Conservation (phyloP, 1,284 basidiomycete genomes). For the Austroboletus sp. region DNA sequence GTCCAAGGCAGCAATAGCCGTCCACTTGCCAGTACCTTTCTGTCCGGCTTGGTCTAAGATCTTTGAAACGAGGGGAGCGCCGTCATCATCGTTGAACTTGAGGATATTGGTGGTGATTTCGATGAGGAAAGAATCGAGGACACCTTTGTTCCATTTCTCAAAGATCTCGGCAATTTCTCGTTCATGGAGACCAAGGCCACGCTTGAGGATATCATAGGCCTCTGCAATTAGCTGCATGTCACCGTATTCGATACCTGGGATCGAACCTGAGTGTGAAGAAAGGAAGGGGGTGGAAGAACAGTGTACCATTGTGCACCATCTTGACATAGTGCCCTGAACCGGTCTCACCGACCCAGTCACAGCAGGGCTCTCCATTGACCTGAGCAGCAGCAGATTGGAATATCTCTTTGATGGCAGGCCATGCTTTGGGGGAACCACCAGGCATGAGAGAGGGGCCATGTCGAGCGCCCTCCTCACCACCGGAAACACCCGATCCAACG, state of each 20-base stretch:
- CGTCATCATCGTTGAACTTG: slow-evolving; percentile 94
- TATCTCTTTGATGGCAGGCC: slow-evolving; percentile 96
- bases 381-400: slow-evolving; percentile 98
- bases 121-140: slow-evolving; percentile 98
- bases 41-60: slow-evolving; percentile 96
- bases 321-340: slow-evolving; percentile 95
- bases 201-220: slow-evolving; percentile 96
- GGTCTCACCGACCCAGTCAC: slow-evolving; percentile 97
- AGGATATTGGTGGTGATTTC: slow-evolving; percentile 96
- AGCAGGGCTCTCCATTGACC: slow-evolving; percentile 93
- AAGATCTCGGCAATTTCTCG: slow-evolving; percentile 88
- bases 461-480: slow-evolving; percentile 98
- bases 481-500: slow-evolving; percentile 97
- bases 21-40: slow-evolving; percentile 99
- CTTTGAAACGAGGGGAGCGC: slow-evolving; percentile 84
- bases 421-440: slow-evolving; percentile 89
- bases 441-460: slow-evolving; percentile 99
- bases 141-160: slow-evolving; percentile 93
- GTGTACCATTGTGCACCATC: slow-evolving; percentile 95
- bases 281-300: slow-evolving; percentile 8
- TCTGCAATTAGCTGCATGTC: slow-evolving; percentile 99
- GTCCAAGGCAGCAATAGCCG: slow-evolving; percentile 95
- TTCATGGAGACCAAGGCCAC: slow-evolving; percentile 81
- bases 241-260: slow-evolving; percentile 91
- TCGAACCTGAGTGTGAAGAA: slow-evolving; percentile 9